Base-by-base conservation (phyloP, 2,329 filamentous ascomycete species). In the Microcyclospora tardicrescens region DNA sequence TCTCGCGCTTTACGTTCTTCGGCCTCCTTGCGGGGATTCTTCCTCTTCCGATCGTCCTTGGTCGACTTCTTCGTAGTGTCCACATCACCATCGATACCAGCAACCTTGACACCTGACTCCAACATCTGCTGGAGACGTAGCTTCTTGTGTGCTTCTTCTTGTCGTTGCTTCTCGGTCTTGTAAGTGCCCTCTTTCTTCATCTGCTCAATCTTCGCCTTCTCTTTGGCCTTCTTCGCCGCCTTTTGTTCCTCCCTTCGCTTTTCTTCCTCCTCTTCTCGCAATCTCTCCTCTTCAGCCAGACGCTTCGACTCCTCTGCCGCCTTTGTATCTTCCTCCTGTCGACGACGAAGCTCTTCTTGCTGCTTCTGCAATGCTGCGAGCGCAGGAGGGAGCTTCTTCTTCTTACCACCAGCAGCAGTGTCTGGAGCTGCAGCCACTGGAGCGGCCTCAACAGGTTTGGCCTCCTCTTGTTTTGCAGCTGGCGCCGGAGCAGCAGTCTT, bases 161-260 rank as follows among this genome's bases (percentile, higher is more conserved):
- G 82, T 56, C 79, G 83, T 58, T 93, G 83, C 11, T 84, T 83
- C 63, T 89, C 87, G 48, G 84, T 89, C 54, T 89, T 66, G 62
- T 81, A 89, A 56, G 84, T 89, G 59, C 84, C 84, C 59, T 86
- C 83, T 60, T 82, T 84, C 73, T 89, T 91, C 40, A 85, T 73
- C 64, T 89, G 80, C 57, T 91, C 84, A 43, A 89, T 79, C 62
- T 75, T 84, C 60, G 87, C 81, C 68, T 83, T 89, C 54, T 93
- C 84, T 58, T 76, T 85, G 54, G 85, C 82, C 69, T 89, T 91
- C 71, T 83, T 89, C 33, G 77, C 63, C 2, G 77, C 77, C 61
- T 76, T 84, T 37, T 77, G 76, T 55, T 89, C 84, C 53, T 84
- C 81, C 48, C 68, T 77, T 41, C 70, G 72, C 63, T 78, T 77